Base-by-base conservation (phyloP, 2,329 filamentous ascomycete species). In the Trichoderma semiorbis region DNA sequence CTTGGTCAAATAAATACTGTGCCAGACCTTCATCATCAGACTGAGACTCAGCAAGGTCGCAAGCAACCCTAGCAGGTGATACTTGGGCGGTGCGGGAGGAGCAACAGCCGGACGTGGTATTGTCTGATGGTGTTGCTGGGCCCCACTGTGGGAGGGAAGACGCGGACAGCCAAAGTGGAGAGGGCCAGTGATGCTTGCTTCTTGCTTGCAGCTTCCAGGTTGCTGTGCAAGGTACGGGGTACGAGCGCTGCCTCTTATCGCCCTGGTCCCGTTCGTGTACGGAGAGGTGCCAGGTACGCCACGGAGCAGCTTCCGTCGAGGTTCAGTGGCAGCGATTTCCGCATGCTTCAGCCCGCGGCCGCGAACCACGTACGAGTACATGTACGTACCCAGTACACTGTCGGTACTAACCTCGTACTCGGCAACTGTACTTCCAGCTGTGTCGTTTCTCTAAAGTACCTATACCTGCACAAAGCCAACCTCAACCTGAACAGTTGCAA, bases 401-500 rank as follows among this genome's bases (percentile, higher is more conserved):
- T 43, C 21, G 39, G 21, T 28, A 67, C n/a, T n/a, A n/a, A n/a
- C 64, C 64, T 67, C 64, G 64, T 67, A 58, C 64, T 67, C 64
- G 64, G 64, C 32, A 67, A 57, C 14, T 26, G 50, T 12, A 47
- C 11, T 1, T 64, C 39, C n/a, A 18, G 32, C 55, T 32, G 14
- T 32, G 16, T 58, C 55, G 3, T 30, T 58, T n/a, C 53, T 30
- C 53, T 18, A n/a, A 43, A 43, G 39, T 43, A 43, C 39, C 39
- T 1, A 10, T 43, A 43, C 36, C 12, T 36, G 34, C 12, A 36
- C 34, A 5, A 34, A 34, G 30, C 11, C 32, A 34, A 34, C 39
- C 16, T 47, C 18, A 7, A 21, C 39, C 39, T 50, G n/a, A 50
- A 43, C 7, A 36, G 47, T 21, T 24, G 47, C 32, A 28, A 18